Evolutionary conservation across 805 yeast genomes (phyloP).

Genomic region (Metschnikowia matae): DNA sequence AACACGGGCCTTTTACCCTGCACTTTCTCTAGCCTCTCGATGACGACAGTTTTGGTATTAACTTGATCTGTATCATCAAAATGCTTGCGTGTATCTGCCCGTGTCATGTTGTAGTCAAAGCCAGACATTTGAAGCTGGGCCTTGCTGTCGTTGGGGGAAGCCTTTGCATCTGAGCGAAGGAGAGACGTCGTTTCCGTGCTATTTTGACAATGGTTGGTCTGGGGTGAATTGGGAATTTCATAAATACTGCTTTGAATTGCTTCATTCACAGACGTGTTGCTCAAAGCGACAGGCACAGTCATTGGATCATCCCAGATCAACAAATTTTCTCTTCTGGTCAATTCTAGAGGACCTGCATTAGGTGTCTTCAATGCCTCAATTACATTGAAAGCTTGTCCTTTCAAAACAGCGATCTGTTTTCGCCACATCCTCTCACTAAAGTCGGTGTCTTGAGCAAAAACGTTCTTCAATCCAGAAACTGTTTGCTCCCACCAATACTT

Average conservation of each 20-base stretch:
- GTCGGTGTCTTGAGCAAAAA: constrained; percentile 54
- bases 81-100: constrained; percentile 6
- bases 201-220: not conserved
- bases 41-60: constrained; percentile 46
- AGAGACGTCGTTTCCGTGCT: not conserved
- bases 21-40: constrained; percentile 57
- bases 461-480: constrained; percentile 40
- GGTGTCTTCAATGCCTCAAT: constrained; percentile 57
- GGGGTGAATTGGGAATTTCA: constrained; percentile 10
- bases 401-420: constrained; percentile 64
- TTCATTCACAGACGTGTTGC: constrained; percentile 28
- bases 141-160: not conserved
- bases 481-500: constrained; percentile 69
- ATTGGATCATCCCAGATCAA: constrained; percentile 58
- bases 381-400: constrained; percentile 76
- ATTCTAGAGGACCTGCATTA: constrained; percentile 63
- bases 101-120: constrained; percentile 20
- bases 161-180: not conserved
- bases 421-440: constrained; percentile 64
- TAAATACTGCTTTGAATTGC: constrained; percentile 38
- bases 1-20: constrained; percentile 58
- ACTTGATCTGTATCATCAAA: constrained; percentile 4
- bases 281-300: constrained; percentile 45
- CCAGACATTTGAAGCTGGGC: constrained; percentile 17
- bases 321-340: constrained; percentile 55